Evolutionary conservation across 2,329 filamentous ascomycete genomes (phyloP).

Genomic region (Aureobasidium melanogenum): DNA sequence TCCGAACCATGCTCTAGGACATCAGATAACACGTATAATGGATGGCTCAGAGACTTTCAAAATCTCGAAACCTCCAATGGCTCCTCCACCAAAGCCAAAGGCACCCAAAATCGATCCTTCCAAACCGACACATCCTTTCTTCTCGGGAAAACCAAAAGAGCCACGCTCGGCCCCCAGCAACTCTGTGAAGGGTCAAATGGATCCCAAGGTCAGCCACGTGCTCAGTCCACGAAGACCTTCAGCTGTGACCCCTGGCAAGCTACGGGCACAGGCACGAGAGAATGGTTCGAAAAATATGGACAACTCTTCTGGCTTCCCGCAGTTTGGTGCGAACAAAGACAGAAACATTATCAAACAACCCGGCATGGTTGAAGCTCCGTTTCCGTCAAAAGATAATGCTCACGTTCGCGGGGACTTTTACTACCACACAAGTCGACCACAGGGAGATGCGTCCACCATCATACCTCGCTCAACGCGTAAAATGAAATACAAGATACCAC

Average conservation of each 20-base stretch:
- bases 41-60: slow-evolving; percentile 25
- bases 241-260: slow-evolving; percentile 39
- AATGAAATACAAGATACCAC: slow-evolving; percentile 30
- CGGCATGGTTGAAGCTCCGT: slow-evolving; percentile 58
- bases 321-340: slow-evolving; percentile 15
- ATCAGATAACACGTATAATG: slow-evolving; percentile 57
- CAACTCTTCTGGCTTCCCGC: slow-evolving; percentile 21
- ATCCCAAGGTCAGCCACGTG: neutral
- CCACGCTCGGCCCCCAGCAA: neutral
- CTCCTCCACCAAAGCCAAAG: slow-evolving; percentile 20
- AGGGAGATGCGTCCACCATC: neutral
- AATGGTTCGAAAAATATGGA: slow-evolving; percentile 16
- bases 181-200: slow-evolving; percentile 17
- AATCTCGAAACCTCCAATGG: neutral
- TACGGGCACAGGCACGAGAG: slow-evolving; percentile 26
- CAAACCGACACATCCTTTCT: slow-evolving; percentile 60
- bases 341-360: slow-evolving; percentile 47
- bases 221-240: slow-evolving; percentile 25
- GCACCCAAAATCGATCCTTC: slow-evolving; percentile 23
- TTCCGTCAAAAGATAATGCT: slow-evolving; percentile 57
- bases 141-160: slow-evolving; percentile 46
- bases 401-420: slow-evolving; percentile 49
- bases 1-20: slow-evolving; percentile 40
- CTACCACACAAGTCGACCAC: neutral
- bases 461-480: slow-evolving; percentile 21